These are phyloP conservation scores for Paramecium octaurelia DNA, from an alignment of 73 alveolate species.

Conservation along the genomic window DNA sequence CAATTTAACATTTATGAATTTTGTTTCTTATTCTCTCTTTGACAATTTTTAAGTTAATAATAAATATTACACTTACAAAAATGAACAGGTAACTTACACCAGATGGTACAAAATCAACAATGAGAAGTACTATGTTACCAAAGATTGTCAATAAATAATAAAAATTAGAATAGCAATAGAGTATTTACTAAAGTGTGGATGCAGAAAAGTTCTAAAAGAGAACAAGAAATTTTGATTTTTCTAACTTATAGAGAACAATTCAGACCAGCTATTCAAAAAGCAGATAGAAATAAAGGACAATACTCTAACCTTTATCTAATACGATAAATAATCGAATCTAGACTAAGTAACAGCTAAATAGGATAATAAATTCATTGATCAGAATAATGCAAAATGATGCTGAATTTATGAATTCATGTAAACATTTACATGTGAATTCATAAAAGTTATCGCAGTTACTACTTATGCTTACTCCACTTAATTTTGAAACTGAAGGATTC, in stretches of 20 bases:
- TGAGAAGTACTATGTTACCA: slow-evolving; percentile 5
- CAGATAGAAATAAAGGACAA: neutral
- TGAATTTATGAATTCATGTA: neutral
- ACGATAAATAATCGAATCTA: neutral
- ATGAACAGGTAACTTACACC: slow-evolving; percentile 50
- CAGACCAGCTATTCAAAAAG: neutral
- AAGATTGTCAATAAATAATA: neutral
- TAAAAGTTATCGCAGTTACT: neutral
- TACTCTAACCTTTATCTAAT: neutral
- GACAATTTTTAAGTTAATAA: neutral
- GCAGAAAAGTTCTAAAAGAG: neutral
- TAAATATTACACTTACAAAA: neutral
- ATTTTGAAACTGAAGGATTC: slow-evolving; percentile 16
- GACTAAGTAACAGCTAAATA: neutral
- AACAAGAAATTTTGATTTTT: slow-evolving; percentile 31
- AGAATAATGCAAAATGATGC: neutral
- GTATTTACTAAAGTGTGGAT: slow-evolving; percentile 5
- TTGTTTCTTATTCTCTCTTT: neutral
- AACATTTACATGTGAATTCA: neutral
- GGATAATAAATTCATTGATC: neutral
- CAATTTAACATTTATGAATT: neutral
- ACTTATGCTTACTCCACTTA: neutral
- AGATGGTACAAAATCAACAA: slow-evolving; percentile 25
- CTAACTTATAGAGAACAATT: neutral
- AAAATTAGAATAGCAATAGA: neutral